Evolutionary conservation across 106 monocot genomes (phyloP).

Genomic region (Apostasia shenzhenica): DNA sequence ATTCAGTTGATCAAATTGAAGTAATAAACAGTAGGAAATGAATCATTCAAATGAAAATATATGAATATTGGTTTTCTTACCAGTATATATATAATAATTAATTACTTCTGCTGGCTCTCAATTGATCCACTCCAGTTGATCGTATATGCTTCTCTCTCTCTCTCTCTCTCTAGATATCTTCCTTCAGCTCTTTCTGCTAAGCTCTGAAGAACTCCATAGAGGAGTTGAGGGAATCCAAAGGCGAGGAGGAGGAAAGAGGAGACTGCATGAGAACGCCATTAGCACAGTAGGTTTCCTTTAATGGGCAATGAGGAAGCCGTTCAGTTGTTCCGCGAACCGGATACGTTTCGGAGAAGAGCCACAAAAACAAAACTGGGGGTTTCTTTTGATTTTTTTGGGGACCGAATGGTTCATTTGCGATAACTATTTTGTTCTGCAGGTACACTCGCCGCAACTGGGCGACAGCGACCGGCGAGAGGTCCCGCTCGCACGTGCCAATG

Average conservation of each 20-base stretch:
- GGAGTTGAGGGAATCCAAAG: neutral
- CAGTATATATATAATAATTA: too few species aligned
- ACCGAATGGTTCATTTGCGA: neutral
- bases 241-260: neutral
- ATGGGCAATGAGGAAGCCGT: neutral
- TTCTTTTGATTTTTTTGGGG: neutral
- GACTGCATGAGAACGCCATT: constrained; percentile 1
- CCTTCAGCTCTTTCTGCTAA: too few species aligned
- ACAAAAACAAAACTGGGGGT: neutral
- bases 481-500: too few species aligned
- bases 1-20: too few species aligned
- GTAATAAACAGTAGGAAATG: too few species aligned
- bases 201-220: neutral
- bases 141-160: too few species aligned
- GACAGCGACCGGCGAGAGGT: too few species aligned
- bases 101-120: too few species aligned
- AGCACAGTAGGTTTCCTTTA: neutral
- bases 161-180: too few species aligned
- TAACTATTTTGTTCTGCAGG: neutral
- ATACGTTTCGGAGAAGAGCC: neutral
- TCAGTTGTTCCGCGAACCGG: neutral
- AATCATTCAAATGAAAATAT: too few species aligned
- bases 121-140: too few species aligned
- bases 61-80: too few species aligned
- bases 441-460: neutral